Evolutionary conservation across 2,329 filamentous ascomycete genomes (phyloP), one percentile per base, ranked within the genome.

Genomic region (Fusarium mangiferae): DNA sequence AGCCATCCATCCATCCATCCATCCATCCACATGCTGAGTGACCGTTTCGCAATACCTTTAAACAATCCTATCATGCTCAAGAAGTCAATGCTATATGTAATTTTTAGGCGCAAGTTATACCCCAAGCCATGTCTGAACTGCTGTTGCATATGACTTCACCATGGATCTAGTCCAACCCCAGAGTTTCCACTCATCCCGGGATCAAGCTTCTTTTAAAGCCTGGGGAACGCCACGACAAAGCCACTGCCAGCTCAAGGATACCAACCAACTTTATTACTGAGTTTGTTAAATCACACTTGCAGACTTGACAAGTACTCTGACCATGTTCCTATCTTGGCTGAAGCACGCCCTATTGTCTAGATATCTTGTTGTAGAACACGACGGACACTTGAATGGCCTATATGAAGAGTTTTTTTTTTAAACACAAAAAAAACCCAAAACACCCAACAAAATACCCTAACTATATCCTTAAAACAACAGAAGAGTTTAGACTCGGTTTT

Each of bases 141-240:
- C 12, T 51, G 33, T n/a, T 17, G 24, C 15, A n/a, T 18, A 17
- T 36, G 6, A 26, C 22, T 30, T 38, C 20, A n/a, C 51, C 12
- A n/a, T 55, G 36, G 36, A n/a, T 49, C 33, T 36, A 24, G n/a
- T 42, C 41, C 14, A 26, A n/a, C 26, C 38, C 35, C 17, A 18
- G 28, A 26, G 48, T 54, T 58, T 41, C 52, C 64, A 48, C 63
- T 35, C 6, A 14, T 59, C 28, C 66, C 45, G 24, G 61, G 71
- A 56, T 72, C 48, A 62, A 62, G 61, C 48, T 38, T 62, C 44
- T 48, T 58, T 55, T 33, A 35, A 22, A 49, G 52, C 38, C 51
- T 67, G 56, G 70, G 35, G 44, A 67, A 59, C 51, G 44, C 61
- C 49, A 35, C 33, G 66, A 51, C 18, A 54, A 45, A 41, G 62